These are phyloP conservation scores for Nothopassalora personata DNA, from an alignment of 2,329 filamentous ascomycete species.

Conservation along the genomic window DNA sequence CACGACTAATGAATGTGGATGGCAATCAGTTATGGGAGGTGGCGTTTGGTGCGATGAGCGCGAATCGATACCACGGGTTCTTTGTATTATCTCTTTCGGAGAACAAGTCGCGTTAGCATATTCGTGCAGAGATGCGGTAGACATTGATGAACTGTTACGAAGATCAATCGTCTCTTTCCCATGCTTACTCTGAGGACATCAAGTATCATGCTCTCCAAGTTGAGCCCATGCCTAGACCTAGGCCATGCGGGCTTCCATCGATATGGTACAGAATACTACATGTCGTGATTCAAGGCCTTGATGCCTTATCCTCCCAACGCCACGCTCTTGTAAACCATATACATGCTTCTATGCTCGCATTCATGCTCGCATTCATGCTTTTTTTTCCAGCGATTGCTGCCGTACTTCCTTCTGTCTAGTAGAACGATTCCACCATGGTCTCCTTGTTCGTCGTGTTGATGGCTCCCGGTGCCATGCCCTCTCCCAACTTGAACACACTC, in stretches of 20 bases:
- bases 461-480: conserved; percentile 66
- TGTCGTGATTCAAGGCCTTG: background rate
- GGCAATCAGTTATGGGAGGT: background rate
- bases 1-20: background rate
- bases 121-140: background rate
- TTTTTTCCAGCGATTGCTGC: background rate
- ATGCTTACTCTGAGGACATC: no score
- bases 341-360: background rate
- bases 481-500: conserved; percentile 89
- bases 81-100: background rate
- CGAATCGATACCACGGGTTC: background rate
- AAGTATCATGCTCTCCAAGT: background rate
- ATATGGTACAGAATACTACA: background rate
- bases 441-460: conserved; percentile 89
- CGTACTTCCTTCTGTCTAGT: conserved; percentile 49
- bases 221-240: background rate
- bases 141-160: background rate
- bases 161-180: background rate
- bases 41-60: background rate
- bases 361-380: no score
- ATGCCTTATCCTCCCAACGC: conserved; percentile 8
- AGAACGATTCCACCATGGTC: conserved; percentile 98
- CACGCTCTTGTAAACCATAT: conserved; percentile 10
- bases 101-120: background rate
- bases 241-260: background rate